Evolutionary conservation across 768 basidiomycete genomes (phyloP).

Genomic region (Tricholomella constricta): DNA sequence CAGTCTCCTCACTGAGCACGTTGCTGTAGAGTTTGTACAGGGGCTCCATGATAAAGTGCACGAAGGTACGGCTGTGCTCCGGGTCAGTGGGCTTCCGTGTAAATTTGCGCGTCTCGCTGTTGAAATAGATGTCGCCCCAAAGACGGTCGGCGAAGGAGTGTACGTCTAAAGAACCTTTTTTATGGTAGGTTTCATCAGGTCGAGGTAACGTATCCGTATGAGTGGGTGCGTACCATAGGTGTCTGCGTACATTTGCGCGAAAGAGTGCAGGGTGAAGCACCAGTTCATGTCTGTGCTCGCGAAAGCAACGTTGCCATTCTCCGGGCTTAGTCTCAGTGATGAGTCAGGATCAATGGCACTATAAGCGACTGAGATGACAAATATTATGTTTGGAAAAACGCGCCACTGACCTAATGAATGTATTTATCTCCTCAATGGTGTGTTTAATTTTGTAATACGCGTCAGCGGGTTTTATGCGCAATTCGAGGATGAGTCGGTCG

Average conservation of each 20-base stretch:
- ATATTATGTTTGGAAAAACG: neutral
- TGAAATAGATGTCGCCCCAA: constrained; percentile 98
- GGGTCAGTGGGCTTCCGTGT: constrained; percentile 81
- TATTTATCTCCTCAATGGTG: constrained; percentile 98
- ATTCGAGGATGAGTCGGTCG: constrained; percentile 93
- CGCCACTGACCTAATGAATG: constrained; percentile 78
- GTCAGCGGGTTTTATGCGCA: constrained; percentile 92
- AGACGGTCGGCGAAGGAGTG: constrained; percentile 84
- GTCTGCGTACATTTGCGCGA: constrained; percentile 95
- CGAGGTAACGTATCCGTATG: neutral
- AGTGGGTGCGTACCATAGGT: constrained; percentile 66
- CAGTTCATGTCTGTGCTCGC: constrained; percentile 97
- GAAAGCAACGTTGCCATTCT: constrained; percentile 95
- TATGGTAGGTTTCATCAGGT: neutral
- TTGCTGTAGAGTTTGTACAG: constrained; percentile 96
- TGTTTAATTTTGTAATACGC: constrained; percentile 99
- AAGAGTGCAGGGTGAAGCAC: constrained; percentile 94
- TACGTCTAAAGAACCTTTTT: constrained; percentile 75
- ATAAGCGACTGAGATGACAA: constrained; percentile 3
- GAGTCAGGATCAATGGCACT: constrained; percentile 89
- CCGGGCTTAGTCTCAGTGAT: constrained; percentile 86
- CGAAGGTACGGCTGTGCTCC: constrained; percentile 82
- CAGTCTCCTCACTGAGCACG: constrained; percentile 92
- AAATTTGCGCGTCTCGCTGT: constrained; percentile 83
- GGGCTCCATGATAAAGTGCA: constrained; percentile 95